Base-by-base conservation (phyloP, 768 basidiomycete genomes). In the Boletus eberwhitei region DNA sequence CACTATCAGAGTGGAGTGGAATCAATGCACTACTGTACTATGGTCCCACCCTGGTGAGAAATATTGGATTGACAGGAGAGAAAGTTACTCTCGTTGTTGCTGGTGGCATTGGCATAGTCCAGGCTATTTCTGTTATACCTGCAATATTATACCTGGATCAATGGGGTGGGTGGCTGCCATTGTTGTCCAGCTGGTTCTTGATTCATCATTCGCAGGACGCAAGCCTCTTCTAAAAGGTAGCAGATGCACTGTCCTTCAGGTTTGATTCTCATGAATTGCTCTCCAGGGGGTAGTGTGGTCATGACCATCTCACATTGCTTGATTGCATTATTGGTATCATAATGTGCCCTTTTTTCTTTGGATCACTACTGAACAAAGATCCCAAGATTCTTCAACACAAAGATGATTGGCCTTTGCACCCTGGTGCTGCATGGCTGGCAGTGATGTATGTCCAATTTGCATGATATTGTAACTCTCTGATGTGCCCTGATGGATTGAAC, bases 1-100 rank as follows among this genome's bases (percentile, higher is more conserved):
- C 2, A 12, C 17, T 24, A 17, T 14, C 61, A 92, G 89, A 92
- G 73, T 92, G 90, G 90, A 86, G 84, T 54, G 90, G 90, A 2
- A 93, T 92, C 58, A 93, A 92, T 63, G 89, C 90, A 11, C 66
- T 93, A 32, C 73, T 92, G 8, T 93, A 92, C 62, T 93, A 90
- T 60, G 90, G 89, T 1, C 90, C 90, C 1, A 83, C 82, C 0
- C 75, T 93, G 3, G 79, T 91, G 43, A 77, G 68, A 32, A 82
- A 74, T 47, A 76, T 92, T 41, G 89, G 88, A 5, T 56, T 91
- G 26, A 71, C 73, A 21, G 84, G 85, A 17, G 81, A 84, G 54
- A 78, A 75, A 0, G 76, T 81, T 8, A 78, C 83, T 1, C 75
- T 92, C 0, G 59, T 90, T n/a, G 83, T 86, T 4, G 80, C 87